These are phyloP conservation scores for Chrysoporthe cubensis DNA, from an alignment of 2,329 filamentous ascomycete genomes.

Conservation along the genomic window DNA sequence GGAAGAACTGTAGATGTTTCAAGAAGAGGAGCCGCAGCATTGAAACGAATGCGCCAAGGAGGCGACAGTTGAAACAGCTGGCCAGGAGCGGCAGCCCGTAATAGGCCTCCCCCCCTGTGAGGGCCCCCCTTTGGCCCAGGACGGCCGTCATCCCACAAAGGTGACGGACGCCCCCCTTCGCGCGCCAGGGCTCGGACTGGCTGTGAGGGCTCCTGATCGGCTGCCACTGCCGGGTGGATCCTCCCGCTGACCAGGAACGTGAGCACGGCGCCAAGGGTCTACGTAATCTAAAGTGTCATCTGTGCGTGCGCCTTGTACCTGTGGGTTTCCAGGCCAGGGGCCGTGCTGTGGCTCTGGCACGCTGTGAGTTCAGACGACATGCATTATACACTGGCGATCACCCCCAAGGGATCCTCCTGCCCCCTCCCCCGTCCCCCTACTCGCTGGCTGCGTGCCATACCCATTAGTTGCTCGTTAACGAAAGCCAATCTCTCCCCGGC, in stretches of 20 bases:
- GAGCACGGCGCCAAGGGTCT: background rate
- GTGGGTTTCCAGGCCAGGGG: background rate
- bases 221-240: background rate
- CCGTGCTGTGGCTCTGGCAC: background rate
- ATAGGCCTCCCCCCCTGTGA: too few relatives aligned
- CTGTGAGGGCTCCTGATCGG: background rate
- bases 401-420: background rate
- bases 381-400: background rate
- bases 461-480: too few relatives aligned
- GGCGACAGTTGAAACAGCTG: slow-evolving; percentile 1
- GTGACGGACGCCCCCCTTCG: background rate
- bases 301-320: background rate
- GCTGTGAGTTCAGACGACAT: slow-evolving; percentile 7
- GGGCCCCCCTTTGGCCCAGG: too few relatives aligned
- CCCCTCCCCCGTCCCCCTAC: too few relatives aligned
- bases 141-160: background rate
- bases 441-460: too few relatives aligned
- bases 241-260: background rate
- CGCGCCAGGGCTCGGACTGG: background rate
- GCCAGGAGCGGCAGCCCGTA: background rate
- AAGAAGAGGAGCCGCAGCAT: background rate
- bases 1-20: background rate
- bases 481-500: too few relatives aligned
- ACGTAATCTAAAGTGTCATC: slow-evolving; percentile 7
- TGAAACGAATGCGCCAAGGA: slow-evolving; percentile 5